Evolutionary conservation across 164 flowering plant genomes (phyloP).

Genomic region (Tinospora cordifolia): DNA sequence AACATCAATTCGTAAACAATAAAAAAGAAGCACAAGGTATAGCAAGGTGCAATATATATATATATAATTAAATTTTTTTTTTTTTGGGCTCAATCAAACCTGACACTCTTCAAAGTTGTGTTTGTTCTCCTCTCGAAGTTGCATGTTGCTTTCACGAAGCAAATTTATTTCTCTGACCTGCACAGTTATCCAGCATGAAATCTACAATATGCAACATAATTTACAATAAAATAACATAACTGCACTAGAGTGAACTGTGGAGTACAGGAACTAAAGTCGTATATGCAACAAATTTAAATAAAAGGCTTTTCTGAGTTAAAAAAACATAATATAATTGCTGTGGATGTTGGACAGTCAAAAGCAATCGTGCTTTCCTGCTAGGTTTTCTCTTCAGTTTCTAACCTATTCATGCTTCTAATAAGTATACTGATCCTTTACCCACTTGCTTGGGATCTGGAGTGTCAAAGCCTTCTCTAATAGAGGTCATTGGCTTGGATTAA

Average conservation of each 20-base stretch:
- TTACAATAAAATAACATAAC: neutral
- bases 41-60: neutral
- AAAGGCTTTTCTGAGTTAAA: neutral
- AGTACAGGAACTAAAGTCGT: neutral
- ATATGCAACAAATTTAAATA: neutral
- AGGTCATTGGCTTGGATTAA: neutral
- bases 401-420: neutral
- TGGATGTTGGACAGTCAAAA: neutral
- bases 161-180: slow-evolving; percentile 76
- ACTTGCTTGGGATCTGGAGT: neutral
- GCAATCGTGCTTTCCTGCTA: neutral
- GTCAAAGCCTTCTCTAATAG: neutral
- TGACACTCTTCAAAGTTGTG: slow-evolving; percentile 91
- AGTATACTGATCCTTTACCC: neutral
- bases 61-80: too few relatives aligned
- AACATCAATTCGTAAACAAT: neutral
- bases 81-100: slow-evolving; percentile 48
- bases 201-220: neutral
- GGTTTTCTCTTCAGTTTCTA: neutral
- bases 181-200: neutral
- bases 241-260: neutral
- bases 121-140: slow-evolving; percentile 87
- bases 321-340: neutral
- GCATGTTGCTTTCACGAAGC: slow-evolving; percentile 92
- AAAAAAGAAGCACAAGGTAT: neutral